Base-by-base conservation (phyloP, 257 asterid genomes). In the Voacanga thouarsii region DNA sequence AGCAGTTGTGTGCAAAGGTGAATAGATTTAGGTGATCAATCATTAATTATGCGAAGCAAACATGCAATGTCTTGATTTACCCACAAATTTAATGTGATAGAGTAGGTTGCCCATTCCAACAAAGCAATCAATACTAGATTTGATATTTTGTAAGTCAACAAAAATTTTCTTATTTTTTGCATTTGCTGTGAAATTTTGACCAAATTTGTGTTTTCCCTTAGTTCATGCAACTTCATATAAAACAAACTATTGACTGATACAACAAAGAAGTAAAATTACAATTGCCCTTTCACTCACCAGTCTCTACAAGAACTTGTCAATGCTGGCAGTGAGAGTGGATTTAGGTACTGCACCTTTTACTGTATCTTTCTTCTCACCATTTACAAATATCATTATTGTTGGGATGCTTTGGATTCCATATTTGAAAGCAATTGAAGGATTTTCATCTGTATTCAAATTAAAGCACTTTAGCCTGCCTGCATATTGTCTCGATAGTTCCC, bases 361-460 rank as follows among this genome's bases (percentile, higher is more conserved):
- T 24, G 85, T 80, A 70, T 82, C 83, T 49, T 79, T 82, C 75
- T 82, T 82, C 65, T 75, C 80, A 28, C 85, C 83, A 41, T 75
- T 24, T 33, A 70, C 69, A 28, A 82, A 82, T 44, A 82, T 74
- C 70, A 82, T 82, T 28, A 79, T 44, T 0, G 85, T 82, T 33
- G 85, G 85, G 65, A 82, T 82, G 83, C 83, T 82, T 56, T 79
- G 55, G 69, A 82, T 82, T 49, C 83, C 85, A 79, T 82, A 82
- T 12, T 63, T 64, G 8, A 78, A 75, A 53, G 85, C 85, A 26
- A 71, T 65, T 16, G 75, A 41, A 41, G 85, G 80, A 26, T 75
- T 75, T 47, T 75, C 83, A 45, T 79, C 85, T 2, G 85, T 82
- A 12, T 82, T 82, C 66, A 82, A 43, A 5, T 82, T 82, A 68